Evolutionary conservation across 768 basidiomycete species (phyloP), one percentile per base, ranked within the genome.

Genomic region (Pleurotus pulmonarius): DNA sequence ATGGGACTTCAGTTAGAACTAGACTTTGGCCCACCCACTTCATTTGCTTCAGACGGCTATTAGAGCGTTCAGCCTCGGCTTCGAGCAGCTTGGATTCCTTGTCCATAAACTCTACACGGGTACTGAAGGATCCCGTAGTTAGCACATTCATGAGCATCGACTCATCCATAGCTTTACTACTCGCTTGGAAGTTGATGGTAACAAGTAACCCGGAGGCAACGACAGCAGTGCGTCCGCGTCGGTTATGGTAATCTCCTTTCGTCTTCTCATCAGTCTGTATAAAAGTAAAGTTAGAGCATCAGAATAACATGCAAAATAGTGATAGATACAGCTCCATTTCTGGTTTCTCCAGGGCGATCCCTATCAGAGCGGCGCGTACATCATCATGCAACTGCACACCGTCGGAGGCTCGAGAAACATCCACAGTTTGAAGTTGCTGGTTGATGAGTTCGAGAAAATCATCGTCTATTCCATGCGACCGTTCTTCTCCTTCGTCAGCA

Each of bases 81-180:
- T 75, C 70, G 1, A 72, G 56, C 0, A 68, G 58, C 20, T 56
- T 58, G 9, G 66, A 64, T 53, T 76, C 73, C 4, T 53, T 39
- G 26, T 68, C 60, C 3, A 67, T 48, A 40, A 57, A 59, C 16
- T 64, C 58, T 16, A 67, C 62, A 13, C 68, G 61, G 37, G 59
- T 53, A n/a, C 72, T 73, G 13, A 1, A 22, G 39, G 3, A 11
- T 11, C 39, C 39, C 39, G n/a, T 40, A 40, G 39, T 11, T 40
- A 11, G 39, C 39, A 40, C 11, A 40, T n/a, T 20, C 20, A 20
- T 20, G 1, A 20, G 20, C 1, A 20, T 20, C 20, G 20, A 9
- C 8, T 2, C 29, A 34, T 34, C 11, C 7, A 34, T 34, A 11
- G 29, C 29, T 34, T 34, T 34, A 7, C 11, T 34, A 22, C 48